Base-by-base conservation (phyloP, 495 filamentous ascomycete species). In the Tuber indicum region DNA sequence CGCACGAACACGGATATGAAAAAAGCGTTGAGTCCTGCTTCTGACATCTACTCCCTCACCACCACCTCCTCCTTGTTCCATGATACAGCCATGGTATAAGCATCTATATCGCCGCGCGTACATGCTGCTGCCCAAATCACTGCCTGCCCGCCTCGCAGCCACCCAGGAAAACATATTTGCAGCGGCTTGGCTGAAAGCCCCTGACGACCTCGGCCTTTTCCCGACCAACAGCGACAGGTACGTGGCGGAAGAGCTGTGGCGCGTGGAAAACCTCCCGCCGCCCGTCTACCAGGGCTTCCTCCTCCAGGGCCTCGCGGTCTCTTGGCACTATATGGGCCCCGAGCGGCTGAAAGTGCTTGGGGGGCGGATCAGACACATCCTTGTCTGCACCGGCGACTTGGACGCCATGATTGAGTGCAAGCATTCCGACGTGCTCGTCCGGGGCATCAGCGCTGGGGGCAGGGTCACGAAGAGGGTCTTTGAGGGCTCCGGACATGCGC, bases 191-290 rank as follows among this genome's bases (percentile, higher is more conserved):
- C 88, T 96, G 3, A 78, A 83, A 17, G 76, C 78, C 16, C 89
- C 91, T 0, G 93, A 96, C 84, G 87, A 86, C 58, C 87, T 87
- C 71, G 83, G 78, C 39, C 86, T 85, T 3, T 97, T 94, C 85
- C 86, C 87, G 3, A 93, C 87, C 74, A 94, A 93, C 82, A 92
- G 89, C 49, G 91, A 94, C 83, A 89, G 93, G 47, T 94, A 93
- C 82, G 89, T 91, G 0, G 93, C 93, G 9, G 89, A 92, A 73
- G 92, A 95, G 83, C 76, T 96, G 75, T 84, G 82, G 82, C 78
- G 82, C 36, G 71, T 82, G 71, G 75, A 80, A 46, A 78, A 78
- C 32, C 66, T 83, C 44, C 81, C 77, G 72, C 47, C 75, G 1
- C 79, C 82, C 23, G 75, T 69, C 5, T 80, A 77, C 45, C 66